Evolutionary conservation across 768 basidiomycete genomes (phyloP).

Genomic region (Russula dissimulans): DNA sequence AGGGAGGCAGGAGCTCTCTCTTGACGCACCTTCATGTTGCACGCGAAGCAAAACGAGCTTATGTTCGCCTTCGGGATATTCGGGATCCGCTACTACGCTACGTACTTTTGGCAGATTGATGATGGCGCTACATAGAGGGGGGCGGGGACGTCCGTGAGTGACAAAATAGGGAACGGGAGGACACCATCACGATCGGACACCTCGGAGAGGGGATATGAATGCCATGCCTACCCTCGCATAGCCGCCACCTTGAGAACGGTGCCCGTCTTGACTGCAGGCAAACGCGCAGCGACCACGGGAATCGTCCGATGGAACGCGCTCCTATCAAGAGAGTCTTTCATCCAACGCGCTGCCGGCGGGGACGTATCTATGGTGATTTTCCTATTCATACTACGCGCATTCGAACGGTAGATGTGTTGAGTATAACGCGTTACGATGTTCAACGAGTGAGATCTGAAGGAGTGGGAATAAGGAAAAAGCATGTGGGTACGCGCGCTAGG

Average conservation of each 20-base stretch:
- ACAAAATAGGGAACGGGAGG: not conserved
- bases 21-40: constrained; percentile 44
- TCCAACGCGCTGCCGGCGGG: constrained; percentile 44
- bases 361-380: constrained; percentile 24
- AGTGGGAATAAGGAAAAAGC: not conserved
- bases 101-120: constrained; percentile 63
- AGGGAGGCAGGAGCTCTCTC: not conserved
- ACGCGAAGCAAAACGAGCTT: constrained; percentile 63
- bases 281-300: constrained; percentile 57
- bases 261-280: constrained; percentile 48
- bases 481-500: no score
- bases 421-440: not conserved
- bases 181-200: not conserved
- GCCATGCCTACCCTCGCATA: constrained; percentile 49
- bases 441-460: not conserved
- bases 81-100: constrained; percentile 45
- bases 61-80: constrained; percentile 34
- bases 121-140: constrained; percentile 35
- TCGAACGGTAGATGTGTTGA: not conserved
- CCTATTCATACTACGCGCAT: not conserved
- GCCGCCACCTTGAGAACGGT: constrained; percentile 45
- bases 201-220: not conserved
- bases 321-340: constrained; percentile 48
- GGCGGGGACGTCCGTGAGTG: not conserved
- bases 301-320: constrained; percentile 55